Evolutionary conservation across 2,329 filamentous ascomycete species (phyloP), one percentile per base, ranked within the genome.

Genomic region (Penicillium verrucosum): DNA sequence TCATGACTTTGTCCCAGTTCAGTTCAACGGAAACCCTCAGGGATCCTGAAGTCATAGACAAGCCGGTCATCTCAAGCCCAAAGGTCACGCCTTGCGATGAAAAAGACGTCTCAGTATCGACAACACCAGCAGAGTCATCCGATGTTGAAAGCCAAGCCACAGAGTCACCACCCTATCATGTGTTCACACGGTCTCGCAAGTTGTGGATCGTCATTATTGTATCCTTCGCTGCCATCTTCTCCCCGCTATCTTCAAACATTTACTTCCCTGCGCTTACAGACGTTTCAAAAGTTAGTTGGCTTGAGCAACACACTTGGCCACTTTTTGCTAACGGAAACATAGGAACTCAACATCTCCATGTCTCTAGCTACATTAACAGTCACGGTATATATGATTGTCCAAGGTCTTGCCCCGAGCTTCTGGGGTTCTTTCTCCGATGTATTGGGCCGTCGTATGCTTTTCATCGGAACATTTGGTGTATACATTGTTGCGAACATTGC

Each of bases 341-440:
- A 65, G 54, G 58, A 69, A 21, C 56, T 73, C 8, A 29, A 66
- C 34, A 54, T 71, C 41, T 70, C 65, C 8, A 65, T 67, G 48
- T 60, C 68, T 12, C 56, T 71, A 3, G 63, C 70, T 18, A 72
- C 68, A 12, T 58, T 75, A n/a, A 75, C 74, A 1, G 66, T 76
- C 18, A 75, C 74, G 0, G 58, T 73, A 36, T 83, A 82, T 60
- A 77, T 81, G 67, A 72, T 82, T 48, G 69, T 81, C 4, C 81
- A 83, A 67, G 81, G 78, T 6, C 65, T 82, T 16, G 75, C 78
- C 3, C 80, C 81, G 0, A 70, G 76, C 4, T 70, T 82, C 49
- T 82, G 78, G 76, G 78, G 77, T 8, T 74, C 79, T 0, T 67
- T 83, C 9, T 79, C 80, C 0, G 81, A 83, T 59, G 69, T 70